phyloP scores from a whole-genome alignment of 495 filamentous ascomycete genomes.

The Aspergillus egyptiacus region DNA sequence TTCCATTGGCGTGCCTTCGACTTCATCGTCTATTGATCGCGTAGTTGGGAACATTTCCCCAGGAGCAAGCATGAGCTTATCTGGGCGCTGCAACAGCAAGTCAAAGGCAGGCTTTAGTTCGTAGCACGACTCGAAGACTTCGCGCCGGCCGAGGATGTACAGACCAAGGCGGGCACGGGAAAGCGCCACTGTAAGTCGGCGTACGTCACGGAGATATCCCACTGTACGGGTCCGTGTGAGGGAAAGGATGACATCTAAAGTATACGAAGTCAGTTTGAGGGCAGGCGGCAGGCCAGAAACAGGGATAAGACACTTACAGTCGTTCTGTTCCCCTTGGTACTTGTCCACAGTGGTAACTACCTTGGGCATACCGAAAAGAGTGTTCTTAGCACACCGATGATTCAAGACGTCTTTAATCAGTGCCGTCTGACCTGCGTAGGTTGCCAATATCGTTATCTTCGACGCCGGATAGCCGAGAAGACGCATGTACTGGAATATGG shows the following conservation, averaged over 20 bases:
- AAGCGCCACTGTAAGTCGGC: constrained; percentile 92
- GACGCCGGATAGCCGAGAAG: constrained; percentile 90
- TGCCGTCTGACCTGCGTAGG: constrained; percentile 92
- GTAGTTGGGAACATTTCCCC: constrained; percentile 80
- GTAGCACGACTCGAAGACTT: constrained; percentile 82
- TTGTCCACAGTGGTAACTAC: constrained; percentile 94
- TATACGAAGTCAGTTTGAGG: constrained; percentile 16
- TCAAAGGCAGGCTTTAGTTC: constrained; percentile 85
- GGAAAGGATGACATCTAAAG: constrained; percentile 81
- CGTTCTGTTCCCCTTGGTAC: constrained; percentile 99
- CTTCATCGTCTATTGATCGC: constrained; percentile 52
- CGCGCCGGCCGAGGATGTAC: constrained; percentile 86
- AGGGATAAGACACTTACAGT: constrained; percentile 60
- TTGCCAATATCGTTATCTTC: constrained; percentile 84
- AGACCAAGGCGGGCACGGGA: constrained; percentile 88
- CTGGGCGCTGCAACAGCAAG: constrained; percentile 60
- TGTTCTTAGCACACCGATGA: constrained; percentile 77
- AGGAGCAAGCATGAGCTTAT: constrained; percentile 72
- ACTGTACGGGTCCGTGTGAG: constrained; percentile 80
- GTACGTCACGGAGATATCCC: constrained; percentile 91
- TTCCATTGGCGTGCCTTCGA: constrained; percentile 66
- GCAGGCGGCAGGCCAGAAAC: constrained; percentile 2
- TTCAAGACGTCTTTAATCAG: constrained; percentile 82
- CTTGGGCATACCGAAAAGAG: constrained; percentile 84
- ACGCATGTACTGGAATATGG: constrained; percentile 96